Conservation (phyloP, 371 early-diverging fungal genomes). For the Amoeboaphelidium protococcarum region DNA sequence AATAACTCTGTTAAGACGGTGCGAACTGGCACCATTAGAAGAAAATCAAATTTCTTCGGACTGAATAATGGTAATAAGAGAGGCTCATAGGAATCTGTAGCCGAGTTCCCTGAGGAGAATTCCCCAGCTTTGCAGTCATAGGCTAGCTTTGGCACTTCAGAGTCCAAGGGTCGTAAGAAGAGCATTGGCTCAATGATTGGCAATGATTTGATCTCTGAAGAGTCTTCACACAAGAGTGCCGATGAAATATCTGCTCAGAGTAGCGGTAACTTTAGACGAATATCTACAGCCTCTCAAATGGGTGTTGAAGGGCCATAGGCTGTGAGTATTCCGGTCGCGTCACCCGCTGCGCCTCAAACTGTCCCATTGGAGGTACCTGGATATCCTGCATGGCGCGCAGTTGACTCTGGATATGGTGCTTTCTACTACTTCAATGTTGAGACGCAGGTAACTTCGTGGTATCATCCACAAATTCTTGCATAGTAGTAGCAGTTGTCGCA, state of each 20-base stretch:
- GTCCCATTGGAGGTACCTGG: conserved; percentile 1
- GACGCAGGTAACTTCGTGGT: conserved; percentile 15
- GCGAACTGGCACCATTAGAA: not conserved
- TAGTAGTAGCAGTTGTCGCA: too few species aligned
- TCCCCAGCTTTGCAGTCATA: too few species aligned
- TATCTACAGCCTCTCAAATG: not conserved
- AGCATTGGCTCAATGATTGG: too few species aligned
- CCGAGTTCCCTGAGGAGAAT: too few species aligned
- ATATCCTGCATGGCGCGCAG: conserved; percentile 14
- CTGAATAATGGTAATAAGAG: not conserved
- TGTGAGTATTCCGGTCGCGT: not conserved
- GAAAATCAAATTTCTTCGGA: not conserved
- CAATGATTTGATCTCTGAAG: too few species aligned
- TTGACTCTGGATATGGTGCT: conserved; percentile 9
- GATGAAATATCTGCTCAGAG: not conserved
- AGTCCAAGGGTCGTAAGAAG: too few species aligned
- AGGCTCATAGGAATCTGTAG: too few species aligned
- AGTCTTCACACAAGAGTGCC: too few species aligned
- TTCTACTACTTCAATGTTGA: conserved; percentile 11
- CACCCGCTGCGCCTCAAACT: not conserved
- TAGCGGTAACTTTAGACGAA: not conserved
- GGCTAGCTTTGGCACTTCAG: too few species aligned
- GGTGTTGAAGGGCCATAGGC: not conserved
- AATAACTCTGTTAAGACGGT: not conserved
- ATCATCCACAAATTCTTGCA: too few species aligned